A percentile compares a stretch with the other conserved stretches of the same genome.
phyloP scores from a whole-genome alignment of 75 land plant species.

The Cupressus sempervirens region DNA sequence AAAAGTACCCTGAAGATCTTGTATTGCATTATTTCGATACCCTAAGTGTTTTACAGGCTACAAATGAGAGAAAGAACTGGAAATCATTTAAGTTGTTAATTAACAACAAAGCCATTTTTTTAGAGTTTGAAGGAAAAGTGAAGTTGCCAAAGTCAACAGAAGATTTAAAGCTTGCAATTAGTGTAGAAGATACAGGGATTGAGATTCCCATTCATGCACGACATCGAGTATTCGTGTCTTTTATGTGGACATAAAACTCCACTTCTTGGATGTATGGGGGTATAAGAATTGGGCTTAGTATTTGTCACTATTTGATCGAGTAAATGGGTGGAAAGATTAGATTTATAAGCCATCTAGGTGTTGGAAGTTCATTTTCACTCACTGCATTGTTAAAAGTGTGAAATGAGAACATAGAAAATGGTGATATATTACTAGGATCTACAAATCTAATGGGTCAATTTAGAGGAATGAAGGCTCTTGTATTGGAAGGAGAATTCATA shows the following conservation, averaged over 20 bases:
- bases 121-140: slow-evolving; percentile 2
- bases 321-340: slow-evolving; percentile 38
- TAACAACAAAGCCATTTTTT: slow-evolving; percentile 19
- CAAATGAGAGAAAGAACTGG: slow-evolving; percentile 27
- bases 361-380: slow-evolving; percentile 41
- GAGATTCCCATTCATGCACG: slow-evolving; percentile 43
- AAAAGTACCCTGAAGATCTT: neutral
- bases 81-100: slow-evolving; percentile 23
- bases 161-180: slow-evolving; percentile 24
- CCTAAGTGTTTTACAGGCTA: slow-evolving; percentile 24
- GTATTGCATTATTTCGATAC: slow-evolving; percentile 8
- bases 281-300: slow-evolving; percentile 44
- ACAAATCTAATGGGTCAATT: slow-evolving; percentile 23
- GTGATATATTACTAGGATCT: slow-evolving; percentile 18
- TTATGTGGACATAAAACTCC: slow-evolving; percentile 49
- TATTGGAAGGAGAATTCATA: slow-evolving; percentile 48
- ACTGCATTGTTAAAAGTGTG: slow-evolving; percentile 17
- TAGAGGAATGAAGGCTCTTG: slow-evolving; percentile 35
- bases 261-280: slow-evolving; percentile 49
- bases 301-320: slow-evolving; percentile 43
- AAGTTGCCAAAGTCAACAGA: slow-evolving; percentile 5
- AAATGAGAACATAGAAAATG: neutral
- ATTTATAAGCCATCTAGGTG: slow-evolving; percentile 32
- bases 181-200: slow-evolving; percentile 41
- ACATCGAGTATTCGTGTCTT: slow-evolving; percentile 35